Percentiles rank a stretch among this genome's conserved stretches.
phyloP scores from a whole-genome alignment of 1,139 yeast species.

The Candida frijolesensis region DNA sequence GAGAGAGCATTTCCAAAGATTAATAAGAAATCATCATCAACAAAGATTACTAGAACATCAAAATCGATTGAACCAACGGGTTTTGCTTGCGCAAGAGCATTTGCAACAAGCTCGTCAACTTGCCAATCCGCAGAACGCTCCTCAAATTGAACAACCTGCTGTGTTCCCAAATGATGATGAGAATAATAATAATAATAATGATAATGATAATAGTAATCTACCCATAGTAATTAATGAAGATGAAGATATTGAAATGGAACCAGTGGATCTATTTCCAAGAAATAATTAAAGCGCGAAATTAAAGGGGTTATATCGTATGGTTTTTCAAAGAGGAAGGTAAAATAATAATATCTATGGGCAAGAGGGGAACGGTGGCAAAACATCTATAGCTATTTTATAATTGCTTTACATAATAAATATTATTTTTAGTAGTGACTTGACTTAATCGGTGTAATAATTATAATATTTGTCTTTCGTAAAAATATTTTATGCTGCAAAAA shows the following conservation, averaged over 20 bases:
- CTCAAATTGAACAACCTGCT: constrained; percentile 47
- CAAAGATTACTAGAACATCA: constrained; percentile 23
- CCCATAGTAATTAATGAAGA: constrained; percentile 29
- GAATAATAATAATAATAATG: constrained; percentile 3
- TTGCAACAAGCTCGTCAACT: constrained; percentile 10
- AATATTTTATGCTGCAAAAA: not conserved
- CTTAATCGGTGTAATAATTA: not conserved
- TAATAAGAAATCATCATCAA: constrained; percentile 34
- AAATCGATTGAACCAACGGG: constrained; percentile 12
- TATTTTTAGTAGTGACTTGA: not conserved
- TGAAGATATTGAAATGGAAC: constrained; percentile 38
- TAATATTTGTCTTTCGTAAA: not conserved
- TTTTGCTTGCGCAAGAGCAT: constrained; percentile 8
- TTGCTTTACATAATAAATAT: not conserved
- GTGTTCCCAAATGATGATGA: constrained; percentile 35
- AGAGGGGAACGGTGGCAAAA: too few species aligned
- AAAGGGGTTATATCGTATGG: not conserved
- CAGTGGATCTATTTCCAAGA: constrained; percentile 32
- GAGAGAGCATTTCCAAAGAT: constrained; percentile 41
- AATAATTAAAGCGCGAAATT: constrained; percentile 6
- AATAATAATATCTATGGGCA: too few species aligned
- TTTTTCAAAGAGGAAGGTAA: too few species aligned
- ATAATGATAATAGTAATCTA: constrained; percentile 20
- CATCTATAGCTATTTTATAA: constrained; percentile 3
- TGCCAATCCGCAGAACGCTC: constrained; percentile 33